Conservation (phyloP, 2,329 filamentous ascomycete genomes). For the Claviceps africana region DNA sequence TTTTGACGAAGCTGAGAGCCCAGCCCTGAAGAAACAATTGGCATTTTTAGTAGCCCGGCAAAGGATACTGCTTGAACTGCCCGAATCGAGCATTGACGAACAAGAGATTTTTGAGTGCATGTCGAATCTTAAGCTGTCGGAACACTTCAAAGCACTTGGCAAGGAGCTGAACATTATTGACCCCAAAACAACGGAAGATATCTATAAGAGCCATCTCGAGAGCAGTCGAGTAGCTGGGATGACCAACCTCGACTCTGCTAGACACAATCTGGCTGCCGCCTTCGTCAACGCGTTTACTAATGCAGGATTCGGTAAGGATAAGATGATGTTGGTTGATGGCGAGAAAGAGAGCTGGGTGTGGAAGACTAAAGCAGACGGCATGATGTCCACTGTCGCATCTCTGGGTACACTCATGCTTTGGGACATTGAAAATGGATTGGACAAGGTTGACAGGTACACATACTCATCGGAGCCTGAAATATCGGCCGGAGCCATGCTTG, state of each 20-base stretch:
- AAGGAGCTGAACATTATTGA: slow-evolving; percentile 96
- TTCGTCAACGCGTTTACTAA: slow-evolving; percentile 98
- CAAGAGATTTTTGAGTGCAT: slow-evolving; percentile 68
- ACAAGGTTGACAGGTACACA: slow-evolving; percentile 90
- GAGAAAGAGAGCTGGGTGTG: slow-evolving; percentile 92
- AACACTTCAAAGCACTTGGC: slow-evolving; percentile 84
- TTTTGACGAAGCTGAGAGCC: slow-evolving; percentile 67
- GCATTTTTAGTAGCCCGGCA: slow-evolving; percentile 87
- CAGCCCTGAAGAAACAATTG: slow-evolving; percentile 79
- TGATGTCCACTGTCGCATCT: slow-evolving; percentile 92
- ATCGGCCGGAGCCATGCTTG: slow-evolving; percentile 80
- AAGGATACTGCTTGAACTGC: slow-evolving; percentile 65
- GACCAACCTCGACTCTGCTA: slow-evolving; percentile 88
- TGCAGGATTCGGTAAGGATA: slow-evolving; percentile 87
- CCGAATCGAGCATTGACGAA: slow-evolving; percentile 53
- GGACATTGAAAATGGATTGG: slow-evolving; percentile 83
- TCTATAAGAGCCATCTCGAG: slow-evolving; percentile 98
- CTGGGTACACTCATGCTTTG: slow-evolving; percentile 82
- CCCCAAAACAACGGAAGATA: slow-evolving; percentile 93
- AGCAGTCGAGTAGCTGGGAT: slow-evolving; percentile 84
- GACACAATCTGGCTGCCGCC: slow-evolving; percentile 87
- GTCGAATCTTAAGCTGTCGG: slow-evolving; percentile 74
- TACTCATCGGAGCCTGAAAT: slow-evolving; percentile 69
- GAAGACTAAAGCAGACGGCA: slow-evolving; percentile 98
- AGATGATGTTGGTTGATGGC: slow-evolving; percentile 88